phyloP scores from a whole-genome alignment of 2,329 filamentous ascomycete species.

The Cordyceps militaris region DNA sequence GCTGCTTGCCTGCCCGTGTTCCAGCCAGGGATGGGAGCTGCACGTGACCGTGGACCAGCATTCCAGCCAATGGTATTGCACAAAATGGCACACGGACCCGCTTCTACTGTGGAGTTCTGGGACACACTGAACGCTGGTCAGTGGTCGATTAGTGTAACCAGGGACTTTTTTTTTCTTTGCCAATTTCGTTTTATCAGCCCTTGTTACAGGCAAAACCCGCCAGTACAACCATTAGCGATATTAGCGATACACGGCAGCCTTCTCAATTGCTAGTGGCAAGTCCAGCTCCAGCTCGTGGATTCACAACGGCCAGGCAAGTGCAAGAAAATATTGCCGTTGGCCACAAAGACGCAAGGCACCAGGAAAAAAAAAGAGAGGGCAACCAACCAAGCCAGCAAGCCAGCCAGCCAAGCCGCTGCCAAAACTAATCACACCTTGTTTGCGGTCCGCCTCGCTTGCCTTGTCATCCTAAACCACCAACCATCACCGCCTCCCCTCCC shows the following conservation, averaged over 20 bases:
- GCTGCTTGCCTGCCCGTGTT: not conserved
- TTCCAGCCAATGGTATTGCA: not conserved
- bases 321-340: not conserved
- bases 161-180: not conserved
- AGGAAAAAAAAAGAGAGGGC: not conserved
- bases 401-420: not conserved
- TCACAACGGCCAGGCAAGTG: constrained; percentile 7
- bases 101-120: not conserved
- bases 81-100: not conserved
- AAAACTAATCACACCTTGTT: not conserved
- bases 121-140: not conserved
- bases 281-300: constrained; percentile 4
- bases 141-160: not conserved
- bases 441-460: not conserved
- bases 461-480: constrained; percentile 17
- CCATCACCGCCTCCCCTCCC: constrained; percentile 15
- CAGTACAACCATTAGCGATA: not conserved
- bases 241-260: not conserved
- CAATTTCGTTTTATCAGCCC: too few relatives aligned
- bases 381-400: not conserved
- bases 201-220: not conserved
- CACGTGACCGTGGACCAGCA: constrained; percentile 6
- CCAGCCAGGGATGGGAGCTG: not conserved
- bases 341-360: not conserved
- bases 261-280: not conserved